Conservation (phyloP, 352 stramenopile species). For the Phytophthora syringae region DNA sequence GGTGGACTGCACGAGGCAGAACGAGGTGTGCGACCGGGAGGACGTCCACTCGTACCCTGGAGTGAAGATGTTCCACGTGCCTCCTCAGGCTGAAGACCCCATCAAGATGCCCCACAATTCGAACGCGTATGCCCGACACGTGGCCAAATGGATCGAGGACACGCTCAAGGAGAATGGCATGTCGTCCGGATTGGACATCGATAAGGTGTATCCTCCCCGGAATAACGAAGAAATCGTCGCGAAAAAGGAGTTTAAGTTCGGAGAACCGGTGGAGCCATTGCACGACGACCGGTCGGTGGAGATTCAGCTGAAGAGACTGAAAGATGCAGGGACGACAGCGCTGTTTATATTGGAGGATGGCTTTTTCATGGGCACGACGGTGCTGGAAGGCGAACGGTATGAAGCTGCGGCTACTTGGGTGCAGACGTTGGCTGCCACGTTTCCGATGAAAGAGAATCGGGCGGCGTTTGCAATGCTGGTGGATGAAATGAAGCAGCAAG, state of each 20-base stretch:
- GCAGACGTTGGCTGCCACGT: conserved; percentile 49
- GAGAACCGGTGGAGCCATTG: conserved; percentile 44
- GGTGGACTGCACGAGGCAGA: conserved; percentile 71
- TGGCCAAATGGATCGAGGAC: conserved; percentile 77
- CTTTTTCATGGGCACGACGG: conserved; percentile 66
- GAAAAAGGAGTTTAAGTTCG: conserved; percentile 50
- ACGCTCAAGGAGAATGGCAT: conserved; percentile 55
- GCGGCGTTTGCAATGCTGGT: conserved; percentile 52
- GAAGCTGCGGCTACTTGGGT: conserved; percentile 69
- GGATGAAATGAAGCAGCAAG: conserved; percentile 37
- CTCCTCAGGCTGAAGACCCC: conserved; percentile 27
- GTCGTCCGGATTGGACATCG: conserved; percentile 54
- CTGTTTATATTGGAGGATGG: conserved; percentile 72
- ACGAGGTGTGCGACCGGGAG: conserved; percentile 58
- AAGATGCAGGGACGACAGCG: conserved; percentile 62
- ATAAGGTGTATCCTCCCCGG: conserved; percentile 38
- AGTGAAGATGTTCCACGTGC: conserved; percentile 74
- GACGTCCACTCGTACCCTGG: conserved; percentile 65
- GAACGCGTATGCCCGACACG: conserved; percentile 29
- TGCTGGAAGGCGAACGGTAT: conserved; percentile 63
- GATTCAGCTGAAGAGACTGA: conserved; percentile 65
- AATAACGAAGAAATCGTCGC: conserved; percentile 37
- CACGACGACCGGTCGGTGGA: conserved; percentile 32
- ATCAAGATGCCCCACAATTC: conserved; percentile 44
- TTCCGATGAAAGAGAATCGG: conserved; percentile 71